Conservation (phyloP, 1,284 basidiomycete species). For the Neolentinus lepideus region DNA sequence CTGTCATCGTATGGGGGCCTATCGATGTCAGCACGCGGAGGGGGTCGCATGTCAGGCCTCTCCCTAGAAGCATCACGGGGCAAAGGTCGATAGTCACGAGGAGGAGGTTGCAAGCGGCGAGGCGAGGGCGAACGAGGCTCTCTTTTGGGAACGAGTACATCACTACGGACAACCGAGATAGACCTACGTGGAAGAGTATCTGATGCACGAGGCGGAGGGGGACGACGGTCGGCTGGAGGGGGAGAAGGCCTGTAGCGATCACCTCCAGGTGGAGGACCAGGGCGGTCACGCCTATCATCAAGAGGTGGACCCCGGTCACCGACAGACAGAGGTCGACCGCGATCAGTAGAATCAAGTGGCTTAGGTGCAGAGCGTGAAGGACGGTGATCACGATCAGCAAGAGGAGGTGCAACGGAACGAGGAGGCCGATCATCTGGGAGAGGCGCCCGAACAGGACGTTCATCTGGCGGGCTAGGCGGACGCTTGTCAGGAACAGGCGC, state of each 20-base stretch:
- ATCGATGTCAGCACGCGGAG: slow-evolving; percentile 27
- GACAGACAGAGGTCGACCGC: background rate
- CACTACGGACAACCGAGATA: slow-evolving; percentile 20
- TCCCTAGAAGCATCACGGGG: slow-evolving; percentile 26
- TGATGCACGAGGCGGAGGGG: slow-evolving; percentile 3
- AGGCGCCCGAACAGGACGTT: slow-evolving; percentile 9
- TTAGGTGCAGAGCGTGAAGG: slow-evolving; percentile 2
- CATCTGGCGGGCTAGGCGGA: background rate
- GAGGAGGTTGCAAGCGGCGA: slow-evolving; percentile 12
- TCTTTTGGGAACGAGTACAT: slow-evolving; percentile 20
- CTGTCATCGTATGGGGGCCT: slow-evolving; percentile 20
- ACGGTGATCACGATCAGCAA: slow-evolving; percentile 4
- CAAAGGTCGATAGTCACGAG: slow-evolving; percentile 20
- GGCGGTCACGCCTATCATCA: slow-evolving; percentile 5
- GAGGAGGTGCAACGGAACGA: slow-evolving; percentile 6
- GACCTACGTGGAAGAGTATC: slow-evolving; percentile 16
- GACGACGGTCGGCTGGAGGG: slow-evolving; percentile 4
- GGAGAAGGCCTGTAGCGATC: slow-evolving; percentile 12
- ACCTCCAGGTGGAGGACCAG: slow-evolving; percentile 7
- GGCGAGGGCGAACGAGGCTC: slow-evolving; percentile 15
- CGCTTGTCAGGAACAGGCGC: background rate
- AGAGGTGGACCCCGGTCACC: slow-evolving; percentile 4
- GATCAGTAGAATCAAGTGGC: slow-evolving; percentile 3
- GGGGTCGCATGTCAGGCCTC: slow-evolving; percentile 15
- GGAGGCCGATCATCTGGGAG: slow-evolving; percentile 15